Percentiles rank a stretch among this genome's conserved stretches.
Conservation (phyloP, 1,284 basidiomycete species). For the Crucibulum cyathiforme region DNA sequence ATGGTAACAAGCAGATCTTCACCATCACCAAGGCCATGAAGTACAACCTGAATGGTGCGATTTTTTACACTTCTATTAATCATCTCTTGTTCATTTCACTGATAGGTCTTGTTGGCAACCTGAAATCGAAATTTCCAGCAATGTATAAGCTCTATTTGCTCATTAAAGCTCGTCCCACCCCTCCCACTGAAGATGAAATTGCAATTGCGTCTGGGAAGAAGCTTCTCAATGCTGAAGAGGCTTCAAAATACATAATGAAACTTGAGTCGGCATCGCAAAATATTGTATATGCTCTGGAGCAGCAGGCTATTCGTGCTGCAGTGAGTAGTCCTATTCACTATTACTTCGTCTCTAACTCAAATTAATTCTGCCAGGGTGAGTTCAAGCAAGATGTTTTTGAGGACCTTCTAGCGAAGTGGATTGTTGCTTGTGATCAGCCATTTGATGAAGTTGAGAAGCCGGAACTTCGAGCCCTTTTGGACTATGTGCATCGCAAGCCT, state of each 20-base stretch:
- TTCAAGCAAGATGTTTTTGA: constrained; percentile 9
- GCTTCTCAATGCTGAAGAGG: neutral
- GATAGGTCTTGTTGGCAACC: constrained; percentile 18
- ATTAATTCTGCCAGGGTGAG: constrained; percentile 1
- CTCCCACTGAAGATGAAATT: constrained; percentile 9
- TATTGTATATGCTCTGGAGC: constrained; percentile 1
- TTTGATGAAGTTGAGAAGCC: constrained; percentile 14
- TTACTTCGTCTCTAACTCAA: neutral
- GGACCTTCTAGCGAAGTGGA: constrained; percentile 7
- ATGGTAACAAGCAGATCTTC: constrained; percentile 22
- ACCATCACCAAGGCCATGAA: constrained; percentile 25
- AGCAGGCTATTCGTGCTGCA: neutral
- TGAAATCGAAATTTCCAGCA: constrained; percentile 17
- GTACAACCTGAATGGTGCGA: constrained; percentile 15
- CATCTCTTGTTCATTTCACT: neutral
- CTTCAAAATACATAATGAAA: neutral
- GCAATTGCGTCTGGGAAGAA: constrained; percentile 9
- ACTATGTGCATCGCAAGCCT: constrained; percentile 4
- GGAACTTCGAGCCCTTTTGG: constrained; percentile 15
- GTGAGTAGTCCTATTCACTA: neutral
- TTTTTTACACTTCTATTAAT: neutral
- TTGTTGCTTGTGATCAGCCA: constrained; percentile 20
- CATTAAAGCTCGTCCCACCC: constrained; percentile 6
- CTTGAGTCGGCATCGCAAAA: neutral
- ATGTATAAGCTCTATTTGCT: constrained; percentile 19